phyloP scores from a whole-genome alignment of 2,329 filamentous ascomycete species.

The Paraphoma sp. region DNA sequence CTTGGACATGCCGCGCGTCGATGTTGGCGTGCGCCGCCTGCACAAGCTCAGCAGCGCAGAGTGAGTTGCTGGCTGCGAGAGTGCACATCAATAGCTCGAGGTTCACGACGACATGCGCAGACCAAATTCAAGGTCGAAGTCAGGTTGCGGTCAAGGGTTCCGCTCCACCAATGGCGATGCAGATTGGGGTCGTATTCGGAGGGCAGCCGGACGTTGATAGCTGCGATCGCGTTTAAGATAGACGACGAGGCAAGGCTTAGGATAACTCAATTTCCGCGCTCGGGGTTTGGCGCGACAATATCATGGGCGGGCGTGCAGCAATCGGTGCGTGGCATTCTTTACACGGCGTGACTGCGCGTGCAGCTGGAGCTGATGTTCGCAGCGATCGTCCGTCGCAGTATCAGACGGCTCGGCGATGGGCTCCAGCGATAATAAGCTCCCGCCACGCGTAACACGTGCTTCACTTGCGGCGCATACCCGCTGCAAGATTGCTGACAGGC shows the following conservation, averaged over 20 bases:
- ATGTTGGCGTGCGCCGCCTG: slow-evolving; percentile 34
- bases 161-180: slow-evolving; percentile 16
- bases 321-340: not conserved
- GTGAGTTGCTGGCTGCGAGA: slow-evolving; percentile 5
- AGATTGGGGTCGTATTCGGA: slow-evolving; percentile 14
- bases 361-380: not conserved
- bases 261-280: not conserved
- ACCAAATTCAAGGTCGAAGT: not conserved
- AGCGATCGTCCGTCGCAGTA: not conserved
- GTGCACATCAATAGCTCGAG: slow-evolving; percentile 7
- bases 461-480: not conserved
- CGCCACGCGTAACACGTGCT: not conserved
- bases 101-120: not conserved
- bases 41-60: slow-evolving; percentile 34
- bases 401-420: not conserved
- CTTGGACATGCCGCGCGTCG: slow-evolving; percentile 41
- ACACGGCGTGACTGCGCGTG: not conserved
- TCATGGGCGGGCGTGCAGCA: not conserved
- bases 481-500: not conserved
- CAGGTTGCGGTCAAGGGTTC: slow-evolving; percentile 1
- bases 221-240: not conserved
- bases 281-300: not conserved
- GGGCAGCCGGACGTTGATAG: slow-evolving; percentile 8
- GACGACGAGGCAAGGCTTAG: not conserved
- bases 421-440: not conserved